phyloP scores from a whole-genome alignment of 139 green algal genomes.

The Edaphochlamys debaryana region DNA sequence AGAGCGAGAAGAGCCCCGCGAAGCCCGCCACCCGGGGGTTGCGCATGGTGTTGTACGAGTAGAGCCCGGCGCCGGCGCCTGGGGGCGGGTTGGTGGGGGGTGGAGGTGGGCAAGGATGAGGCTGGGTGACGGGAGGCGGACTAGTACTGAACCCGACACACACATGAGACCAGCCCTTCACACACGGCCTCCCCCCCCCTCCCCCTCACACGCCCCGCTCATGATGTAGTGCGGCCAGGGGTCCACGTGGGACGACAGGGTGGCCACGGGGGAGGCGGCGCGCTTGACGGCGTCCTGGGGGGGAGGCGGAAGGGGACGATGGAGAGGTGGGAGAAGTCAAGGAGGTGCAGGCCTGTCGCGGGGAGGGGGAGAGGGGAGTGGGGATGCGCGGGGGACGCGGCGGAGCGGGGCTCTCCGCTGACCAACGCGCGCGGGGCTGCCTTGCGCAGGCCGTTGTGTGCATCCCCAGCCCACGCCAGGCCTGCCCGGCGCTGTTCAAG shows the following conservation, averaged over 20 bases:
- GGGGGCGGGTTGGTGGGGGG: not conserved
- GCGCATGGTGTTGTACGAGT: conserved; percentile 25
- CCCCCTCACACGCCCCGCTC: conserved; percentile 50
- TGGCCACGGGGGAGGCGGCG: conserved; percentile 50
- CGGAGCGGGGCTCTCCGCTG: too few species aligned
- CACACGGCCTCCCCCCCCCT: too few species aligned
- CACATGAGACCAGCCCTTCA: too few species aligned
- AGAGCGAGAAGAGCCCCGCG: conserved; percentile 35
- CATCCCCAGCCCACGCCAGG: too few species aligned
- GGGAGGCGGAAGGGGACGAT: not conserved
- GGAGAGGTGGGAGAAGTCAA: not conserved
- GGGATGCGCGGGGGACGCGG: too few species aligned
- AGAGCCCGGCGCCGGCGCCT: conserved; percentile 29
- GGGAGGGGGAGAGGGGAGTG: too few species aligned
- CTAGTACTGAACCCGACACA: too few species aligned
- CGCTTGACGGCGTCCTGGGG: not conserved
- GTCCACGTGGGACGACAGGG: conserved; percentile 54
- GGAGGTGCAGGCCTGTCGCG: not conserved
- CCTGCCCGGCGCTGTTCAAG: too few species aligned
- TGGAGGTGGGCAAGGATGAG: not conserved
- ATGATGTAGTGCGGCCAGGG: conserved; percentile 64
- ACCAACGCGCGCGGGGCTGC: too few species aligned
- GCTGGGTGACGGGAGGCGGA: too few species aligned
- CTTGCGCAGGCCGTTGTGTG: too few species aligned
- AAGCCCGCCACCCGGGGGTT: conserved; percentile 31